phyloP scores from a whole-genome alignment of 257 asterid genomes.

The Capsicum pubescens region DNA sequence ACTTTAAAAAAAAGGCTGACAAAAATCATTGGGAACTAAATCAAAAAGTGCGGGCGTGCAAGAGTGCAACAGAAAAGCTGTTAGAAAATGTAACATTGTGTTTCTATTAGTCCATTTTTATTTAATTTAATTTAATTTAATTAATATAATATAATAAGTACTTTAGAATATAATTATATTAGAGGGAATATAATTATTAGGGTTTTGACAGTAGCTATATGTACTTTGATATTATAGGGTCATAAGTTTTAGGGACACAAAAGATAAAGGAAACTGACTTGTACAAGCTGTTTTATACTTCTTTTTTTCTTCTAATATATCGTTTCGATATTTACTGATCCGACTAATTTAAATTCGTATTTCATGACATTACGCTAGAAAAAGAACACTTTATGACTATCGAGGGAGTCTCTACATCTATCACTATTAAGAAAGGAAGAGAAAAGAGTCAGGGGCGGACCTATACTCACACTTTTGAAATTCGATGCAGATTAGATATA shows the following conservation, averaged over 20 bases:
- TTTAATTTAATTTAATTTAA: neutral
- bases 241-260: conserved; percentile 21
- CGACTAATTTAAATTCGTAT: neutral
- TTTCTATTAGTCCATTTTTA: conserved; percentile 22
- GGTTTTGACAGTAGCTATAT: conserved; percentile 22
- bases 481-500: no score
- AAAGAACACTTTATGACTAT: no score
- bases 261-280: conserved; percentile 26
- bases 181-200: conserved; percentile 1
- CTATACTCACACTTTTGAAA: no score
- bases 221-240: neutral
- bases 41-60: conserved; percentile 30
- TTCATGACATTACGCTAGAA: no score
- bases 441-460: no score
- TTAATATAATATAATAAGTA: neutral
- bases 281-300: conserved; percentile 31
- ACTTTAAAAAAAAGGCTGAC: neutral
- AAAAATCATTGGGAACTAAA: conserved; percentile 28
- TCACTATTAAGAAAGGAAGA: no score
- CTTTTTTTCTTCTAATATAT: neutral
- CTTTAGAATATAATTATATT: neutral
- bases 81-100: conserved; percentile 14
- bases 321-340: neutral
- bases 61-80: conserved; percentile 24
- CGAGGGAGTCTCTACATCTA: no score